These are phyloP conservation scores for Botrytis fragariae DNA, from an alignment of 2,329 filamentous ascomycete species.

Conservation along the genomic window DNA sequence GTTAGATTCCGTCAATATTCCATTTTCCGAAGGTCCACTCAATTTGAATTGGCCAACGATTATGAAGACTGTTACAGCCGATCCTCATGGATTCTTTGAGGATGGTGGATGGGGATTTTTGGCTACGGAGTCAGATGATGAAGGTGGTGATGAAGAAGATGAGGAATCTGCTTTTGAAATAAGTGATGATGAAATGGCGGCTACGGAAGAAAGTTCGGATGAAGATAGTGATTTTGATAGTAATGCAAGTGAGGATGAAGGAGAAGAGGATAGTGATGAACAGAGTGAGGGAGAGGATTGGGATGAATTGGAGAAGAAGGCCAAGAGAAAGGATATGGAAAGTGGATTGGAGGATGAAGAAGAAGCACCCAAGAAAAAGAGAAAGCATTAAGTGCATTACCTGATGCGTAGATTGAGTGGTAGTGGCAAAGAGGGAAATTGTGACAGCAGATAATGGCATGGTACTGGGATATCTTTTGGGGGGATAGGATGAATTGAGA, in stretches of 20 bases:
- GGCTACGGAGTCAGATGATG: conserved; percentile 81
- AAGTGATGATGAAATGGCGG: conserved; percentile 73
- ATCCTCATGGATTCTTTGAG: conserved; percentile 91
- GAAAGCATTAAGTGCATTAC: conserved; percentile 45
- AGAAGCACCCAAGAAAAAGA: conserved; percentile 68
- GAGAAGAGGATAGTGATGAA: conserved; percentile 68
- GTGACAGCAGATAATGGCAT: neutral
- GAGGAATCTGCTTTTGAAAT: conserved; percentile 94
- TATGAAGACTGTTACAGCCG: conserved; percentile 96
- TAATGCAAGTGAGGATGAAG: conserved; percentile 78
- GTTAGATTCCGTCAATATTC: conserved; percentile 92
- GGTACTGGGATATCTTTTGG: neutral
- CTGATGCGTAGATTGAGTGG: neutral
- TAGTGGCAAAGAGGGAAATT: neutral
- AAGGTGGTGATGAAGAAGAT: conserved; percentile 73
- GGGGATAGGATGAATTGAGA: neutral
- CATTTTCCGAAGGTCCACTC: conserved; percentile 88
- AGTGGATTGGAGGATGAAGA: conserved; percentile 69
- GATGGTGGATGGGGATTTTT: conserved; percentile 97
- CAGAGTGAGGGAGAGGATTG: conserved; percentile 85
- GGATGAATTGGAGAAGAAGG: conserved; percentile 93
- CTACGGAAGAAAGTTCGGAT: conserved; percentile 73
- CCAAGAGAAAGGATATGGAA: conserved; percentile 76
- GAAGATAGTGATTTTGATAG: conserved; percentile 94
- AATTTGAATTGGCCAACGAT: conserved; percentile 99